Base-by-base conservation (phyloP, 2,329 filamentous ascomycete genomes). In the Amylocarpus encephaloides region DNA sequence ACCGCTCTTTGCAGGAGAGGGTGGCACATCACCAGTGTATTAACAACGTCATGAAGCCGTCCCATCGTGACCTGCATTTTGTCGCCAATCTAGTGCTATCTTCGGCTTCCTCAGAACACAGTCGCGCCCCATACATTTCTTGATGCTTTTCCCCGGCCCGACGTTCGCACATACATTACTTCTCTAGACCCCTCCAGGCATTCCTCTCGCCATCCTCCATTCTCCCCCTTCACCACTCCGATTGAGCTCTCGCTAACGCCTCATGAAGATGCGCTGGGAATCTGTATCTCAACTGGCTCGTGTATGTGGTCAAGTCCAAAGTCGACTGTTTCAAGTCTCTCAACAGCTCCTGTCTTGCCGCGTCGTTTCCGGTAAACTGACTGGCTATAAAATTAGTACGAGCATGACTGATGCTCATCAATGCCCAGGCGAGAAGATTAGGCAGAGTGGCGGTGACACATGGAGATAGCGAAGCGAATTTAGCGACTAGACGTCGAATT, bases 241-340 rank as follows among this genome's bases (percentile, higher is more conserved):
- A 58, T 40, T 65, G 62, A 36, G 88, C 89, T 64, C 85, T 80
- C 43, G 90, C 91, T 64, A 97, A 73, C 56, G 86, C 87, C 73
- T 96, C 92, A 70, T 94, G 92, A 49, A 97, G 77, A 63, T 87
- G 80, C 34, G 88, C 86, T 45, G 89, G 88, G 71, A 97, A 79
- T 64, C 93, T 83, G 71, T 95, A 97, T 64, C 88, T 83, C 65
- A 97, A 82, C 76, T 95, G 82, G 50, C 90, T 92, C 13, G 90
- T 92, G 73, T 95, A 97, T 12, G 93, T 86, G 73, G 93, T 95
- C 62, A 96, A 70, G 69, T 97, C 92, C 68, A 90, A 83, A 35
- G 88, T 90, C 72, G 87, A 88, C 67, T 86, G 81, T 71, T 86
- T 80, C 63, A 94, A 73, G 62, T 85, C 77, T 51, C 85, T 82